Evolutionary conservation across 176 grass and related monocot species (phyloP).

Genomic region (Cenchrus fungigraminus): DNA sequence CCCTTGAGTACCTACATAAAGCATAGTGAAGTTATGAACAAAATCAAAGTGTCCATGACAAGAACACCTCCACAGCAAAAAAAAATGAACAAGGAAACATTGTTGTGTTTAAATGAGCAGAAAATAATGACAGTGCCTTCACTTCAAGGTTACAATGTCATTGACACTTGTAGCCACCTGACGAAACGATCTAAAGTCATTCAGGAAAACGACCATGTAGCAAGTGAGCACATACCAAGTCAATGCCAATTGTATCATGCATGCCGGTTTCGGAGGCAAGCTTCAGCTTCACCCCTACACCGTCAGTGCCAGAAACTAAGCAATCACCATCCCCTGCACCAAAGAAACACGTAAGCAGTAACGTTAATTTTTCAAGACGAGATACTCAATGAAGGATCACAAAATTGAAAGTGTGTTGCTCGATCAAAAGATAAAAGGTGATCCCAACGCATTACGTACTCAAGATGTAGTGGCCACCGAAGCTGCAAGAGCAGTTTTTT

Average conservation of each 20-base stretch:
- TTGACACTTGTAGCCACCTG: conserved; percentile 96
- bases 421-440: too few relatives aligned
- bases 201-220: neutral
- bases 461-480: too few relatives aligned
- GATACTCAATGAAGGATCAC: neutral
- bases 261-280: conserved; percentile 90
- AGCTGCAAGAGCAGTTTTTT: too few relatives aligned
- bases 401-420: neutral
- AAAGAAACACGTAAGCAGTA: neutral
- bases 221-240: conserved; percentile 58
- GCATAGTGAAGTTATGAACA: neutral
- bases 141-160: conserved; percentile 88
- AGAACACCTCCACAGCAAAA: neutral
- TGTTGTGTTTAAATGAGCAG: neutral
- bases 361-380: too few relatives aligned
- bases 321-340: conserved; percentile 61
- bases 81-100: neutral
- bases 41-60: neutral
- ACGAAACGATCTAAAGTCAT: neutral
- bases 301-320: conserved; percentile 75
- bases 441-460: too few relatives aligned
- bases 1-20: conserved; percentile 80
- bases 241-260: conserved; percentile 89
- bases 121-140: conserved; percentile 51
- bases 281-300: conserved; percentile 88